Base-by-base conservation (phyloP, 441 rosid genomes). In the Adansonia gregorii region DNA sequence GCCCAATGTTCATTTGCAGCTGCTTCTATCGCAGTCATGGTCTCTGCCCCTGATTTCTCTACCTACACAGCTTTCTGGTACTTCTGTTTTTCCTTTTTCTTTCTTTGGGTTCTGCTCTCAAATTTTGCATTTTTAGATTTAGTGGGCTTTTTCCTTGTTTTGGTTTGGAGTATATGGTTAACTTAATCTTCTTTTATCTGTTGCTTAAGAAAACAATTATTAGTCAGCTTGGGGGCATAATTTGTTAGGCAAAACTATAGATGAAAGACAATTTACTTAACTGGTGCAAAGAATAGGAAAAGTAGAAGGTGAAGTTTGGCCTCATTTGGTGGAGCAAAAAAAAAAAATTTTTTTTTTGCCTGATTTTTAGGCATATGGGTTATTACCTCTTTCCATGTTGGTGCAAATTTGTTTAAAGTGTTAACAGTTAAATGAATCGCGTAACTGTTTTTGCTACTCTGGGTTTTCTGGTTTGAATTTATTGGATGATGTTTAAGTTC, bases 41-140 rank as follows among this genome's bases (percentile, higher is more conserved):
- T 83, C 65, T 88, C 94, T 69, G 89, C 94, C 0, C 11, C n/a
- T 51, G 84, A 79, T n/a, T 94, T 94, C 83, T 88, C 91, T 67
- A 17, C 56, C 83, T 93, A 90, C 89, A 94, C 98, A 77, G 94
- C 97, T 78, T 94, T 92, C 84, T 94, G 98, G 98, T 94, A 91
- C 15, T 31, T 73, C 22, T 64, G 10, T 4, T 35, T 75, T 64
- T 24, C 11, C 48, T 11, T 74, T 48, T 3, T 17, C 20, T 43
- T 46, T 56, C 14, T 24, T 70, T 70, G 19, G 74, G 6, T 48
- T 48, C 24, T 65, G 51, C 12, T 75, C 54, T 19, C 48, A 49
- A 19, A 3, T 20, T 65, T 65, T 61, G 31, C 59, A 6, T 39
- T 63, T 31, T 49, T 31, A 46, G 69, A 49, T 74, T 61, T 48